Evolutionary conservation across 2,329 filamentous ascomycete genomes (phyloP).

Genomic region (Penicillium capsulatum): DNA sequence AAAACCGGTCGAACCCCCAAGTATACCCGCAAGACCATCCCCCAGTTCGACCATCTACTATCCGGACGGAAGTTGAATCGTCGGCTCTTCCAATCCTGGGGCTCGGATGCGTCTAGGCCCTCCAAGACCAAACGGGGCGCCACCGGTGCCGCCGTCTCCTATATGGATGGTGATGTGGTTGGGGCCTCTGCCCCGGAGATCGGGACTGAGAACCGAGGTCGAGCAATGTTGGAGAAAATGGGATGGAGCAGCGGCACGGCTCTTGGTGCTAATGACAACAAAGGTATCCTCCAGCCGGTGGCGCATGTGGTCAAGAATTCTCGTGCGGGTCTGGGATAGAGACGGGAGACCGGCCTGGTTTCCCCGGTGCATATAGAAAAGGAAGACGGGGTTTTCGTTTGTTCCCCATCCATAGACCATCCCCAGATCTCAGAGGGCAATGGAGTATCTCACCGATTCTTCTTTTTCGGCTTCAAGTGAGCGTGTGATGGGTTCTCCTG

Average conservation of each 20-base stretch:
- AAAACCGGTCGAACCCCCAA: conserved; percentile 64
- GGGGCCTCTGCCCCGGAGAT: conserved; percentile 81
- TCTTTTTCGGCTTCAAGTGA: conserved; percentile 29
- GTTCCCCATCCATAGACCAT: no score
- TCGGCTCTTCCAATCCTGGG: conserved; percentile 25
- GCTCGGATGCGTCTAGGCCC: conserved; percentile 18
- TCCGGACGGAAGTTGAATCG: conserved; percentile 31
- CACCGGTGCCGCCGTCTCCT: conserved; percentile 50
- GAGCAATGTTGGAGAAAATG: conserved; percentile 92
- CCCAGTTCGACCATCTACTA: conserved; percentile 41
- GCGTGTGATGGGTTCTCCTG: conserved; percentile 60
- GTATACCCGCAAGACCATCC: conserved; percentile 56
- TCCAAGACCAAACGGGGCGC: conserved; percentile 33
- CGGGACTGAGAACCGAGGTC: conserved; percentile 74
- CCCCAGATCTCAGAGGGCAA: no score
- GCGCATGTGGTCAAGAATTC: conserved; percentile 80
- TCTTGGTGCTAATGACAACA: conserved; percentile 74
- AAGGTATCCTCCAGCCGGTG: conserved; percentile 83
- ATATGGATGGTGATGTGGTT: conserved; percentile 82
- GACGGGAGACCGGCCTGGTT: not conserved
- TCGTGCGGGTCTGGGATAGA: conserved; percentile 70
- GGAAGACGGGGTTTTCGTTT: no score
- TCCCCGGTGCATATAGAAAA: not conserved
- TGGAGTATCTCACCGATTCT: conserved; percentile 5
- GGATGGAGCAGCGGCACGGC: conserved; percentile 87